Evolutionary conservation across 352 stramenopile genomes (phyloP).

Genomic region (Aphanomyces invadans): DNA sequence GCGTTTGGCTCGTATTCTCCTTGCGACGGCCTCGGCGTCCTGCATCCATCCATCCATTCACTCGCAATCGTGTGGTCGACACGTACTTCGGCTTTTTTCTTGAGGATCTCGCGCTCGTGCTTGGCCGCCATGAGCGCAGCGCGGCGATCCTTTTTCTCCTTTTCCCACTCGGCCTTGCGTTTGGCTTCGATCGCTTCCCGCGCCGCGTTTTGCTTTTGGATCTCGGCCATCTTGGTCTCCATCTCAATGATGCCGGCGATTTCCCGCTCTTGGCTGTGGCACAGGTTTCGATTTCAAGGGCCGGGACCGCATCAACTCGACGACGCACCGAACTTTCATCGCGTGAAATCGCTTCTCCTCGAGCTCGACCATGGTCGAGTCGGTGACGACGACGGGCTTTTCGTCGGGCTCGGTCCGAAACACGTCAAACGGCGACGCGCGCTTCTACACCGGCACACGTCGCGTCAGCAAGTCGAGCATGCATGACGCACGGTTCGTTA

Average conservation of each 20-base stretch:
- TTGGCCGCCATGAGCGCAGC: conserved; percentile 46
- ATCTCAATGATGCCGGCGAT: conserved; percentile 70
- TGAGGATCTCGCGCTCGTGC: conserved; percentile 49
- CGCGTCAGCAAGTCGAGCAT: neutral
- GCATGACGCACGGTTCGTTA: too few species aligned
- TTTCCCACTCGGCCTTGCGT: conserved; percentile 51
- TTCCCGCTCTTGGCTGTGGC: conserved; percentile 45
- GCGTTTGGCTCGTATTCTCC: conserved; percentile 37
- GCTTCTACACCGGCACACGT: conserved; percentile 4
- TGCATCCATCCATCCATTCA: too few species aligned
- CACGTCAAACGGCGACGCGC: conserved; percentile 18
- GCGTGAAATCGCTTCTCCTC: conserved; percentile 52
- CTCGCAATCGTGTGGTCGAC: too few species aligned
- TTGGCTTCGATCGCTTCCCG: conserved; percentile 44
- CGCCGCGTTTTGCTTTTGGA: conserved; percentile 53
- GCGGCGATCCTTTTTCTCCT: conserved; percentile 39
- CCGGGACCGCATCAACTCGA: too few species aligned
- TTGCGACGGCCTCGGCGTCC: conserved; percentile 42
- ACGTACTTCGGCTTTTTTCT: conserved; percentile 46
- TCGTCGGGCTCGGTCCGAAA: conserved; percentile 3
- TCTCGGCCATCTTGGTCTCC: conserved; percentile 58
- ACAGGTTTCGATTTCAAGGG: neutral
- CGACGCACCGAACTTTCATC: conserved; percentile 48
- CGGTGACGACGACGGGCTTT: conserved; percentile 24
- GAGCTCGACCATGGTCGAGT: conserved; percentile 53